Conservation (phyloP, 495 filamentous ascomycete species). For the Penicillium canariense region DNA sequence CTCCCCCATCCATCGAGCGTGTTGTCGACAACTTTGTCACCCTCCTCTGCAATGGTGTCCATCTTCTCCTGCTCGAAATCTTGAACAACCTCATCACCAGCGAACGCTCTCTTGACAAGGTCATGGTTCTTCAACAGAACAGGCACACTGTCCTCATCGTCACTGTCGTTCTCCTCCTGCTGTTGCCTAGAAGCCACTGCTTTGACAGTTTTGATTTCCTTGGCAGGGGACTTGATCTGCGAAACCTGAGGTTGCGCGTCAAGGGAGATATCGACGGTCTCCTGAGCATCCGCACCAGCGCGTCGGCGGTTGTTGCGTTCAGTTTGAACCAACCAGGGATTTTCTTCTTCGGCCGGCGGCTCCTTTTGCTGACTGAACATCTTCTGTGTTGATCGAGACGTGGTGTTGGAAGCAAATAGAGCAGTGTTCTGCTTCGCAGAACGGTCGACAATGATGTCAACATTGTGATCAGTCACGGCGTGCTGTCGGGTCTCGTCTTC, state of each 20-base stretch:
- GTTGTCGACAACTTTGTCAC: slow-evolving; percentile 78
- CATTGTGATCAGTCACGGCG: slow-evolving; percentile 25
- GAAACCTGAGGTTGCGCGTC: slow-evolving; percentile 25
- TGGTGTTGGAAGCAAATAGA: slow-evolving; percentile 17
- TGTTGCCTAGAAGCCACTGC: slow-evolving; percentile 17
- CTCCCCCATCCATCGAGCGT: slow-evolving; percentile 90
- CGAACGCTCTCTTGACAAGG: slow-evolving; percentile 82
- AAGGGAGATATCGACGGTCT: slow-evolving; percentile 40
- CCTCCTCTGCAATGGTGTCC: slow-evolving; percentile 70
- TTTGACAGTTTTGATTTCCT: slow-evolving; percentile 24
- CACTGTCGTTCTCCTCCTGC: slow-evolving; percentile 41
- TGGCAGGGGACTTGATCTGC: slow-evolving; percentile 9
- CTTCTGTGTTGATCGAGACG: slow-evolving; percentile 17
- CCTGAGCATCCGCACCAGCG: slow-evolving; percentile 30
- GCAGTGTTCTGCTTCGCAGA: slow-evolving; percentile 25
- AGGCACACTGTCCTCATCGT: slow-evolving; percentile 59
- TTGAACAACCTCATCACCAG: slow-evolving; percentile 80
- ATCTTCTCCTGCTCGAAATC: slow-evolving; percentile 82
- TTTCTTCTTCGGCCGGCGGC: slow-evolving; percentile 33
- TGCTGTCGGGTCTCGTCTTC: slow-evolving; percentile 47
- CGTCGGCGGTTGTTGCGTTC: slow-evolving; percentile 39
- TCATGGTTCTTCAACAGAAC: slow-evolving; percentile 74
- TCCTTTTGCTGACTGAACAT: slow-evolving; percentile 21
- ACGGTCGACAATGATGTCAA: slow-evolving; percentile 22
- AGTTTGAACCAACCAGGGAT: slow-evolving; percentile 51